Evolutionary conservation across 2,329 filamentous ascomycete genomes (phyloP).

Genomic region (Beauveria australis): DNA sequence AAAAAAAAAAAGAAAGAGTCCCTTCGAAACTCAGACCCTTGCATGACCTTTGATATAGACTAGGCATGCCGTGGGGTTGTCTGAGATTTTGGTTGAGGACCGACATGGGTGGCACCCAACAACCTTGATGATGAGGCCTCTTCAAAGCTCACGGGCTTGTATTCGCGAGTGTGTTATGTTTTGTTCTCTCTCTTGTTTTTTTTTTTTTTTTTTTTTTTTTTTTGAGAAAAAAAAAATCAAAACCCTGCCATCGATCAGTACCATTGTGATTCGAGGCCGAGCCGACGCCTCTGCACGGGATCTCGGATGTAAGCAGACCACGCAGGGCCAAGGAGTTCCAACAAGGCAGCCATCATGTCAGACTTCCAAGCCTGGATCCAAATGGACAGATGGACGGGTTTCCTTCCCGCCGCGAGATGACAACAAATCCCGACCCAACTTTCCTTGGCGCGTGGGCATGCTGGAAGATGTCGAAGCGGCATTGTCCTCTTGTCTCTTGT

Average conservation of each 20-base stretch:
- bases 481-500: not conserved
- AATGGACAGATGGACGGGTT: not conserved
- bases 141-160: too few relatives aligned
- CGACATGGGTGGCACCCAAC: not conserved
- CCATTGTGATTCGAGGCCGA: too few relatives aligned
- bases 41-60: too few relatives aligned
- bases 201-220: not conserved
- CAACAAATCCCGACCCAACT: not conserved
- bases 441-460: not conserved
- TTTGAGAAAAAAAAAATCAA: too few relatives aligned
- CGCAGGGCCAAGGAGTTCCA: not conserved
- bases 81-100: conserved; percentile 9
- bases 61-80: not conserved
- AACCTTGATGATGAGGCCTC: not conserved
- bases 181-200: not conserved
- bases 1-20: too few relatives aligned
- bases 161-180: too few relatives aligned
- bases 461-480: too few relatives aligned
- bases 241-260: too few relatives aligned
- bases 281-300: not conserved
- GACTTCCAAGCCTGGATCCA: not conserved
- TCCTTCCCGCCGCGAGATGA: not conserved
- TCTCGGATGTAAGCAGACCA: not conserved
- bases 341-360: not conserved
- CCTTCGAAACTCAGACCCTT: too few relatives aligned